Evolutionary conservation across 2,329 filamentous ascomycete genomes (phyloP).

Genomic region (Pleomassaria siparia): DNA sequence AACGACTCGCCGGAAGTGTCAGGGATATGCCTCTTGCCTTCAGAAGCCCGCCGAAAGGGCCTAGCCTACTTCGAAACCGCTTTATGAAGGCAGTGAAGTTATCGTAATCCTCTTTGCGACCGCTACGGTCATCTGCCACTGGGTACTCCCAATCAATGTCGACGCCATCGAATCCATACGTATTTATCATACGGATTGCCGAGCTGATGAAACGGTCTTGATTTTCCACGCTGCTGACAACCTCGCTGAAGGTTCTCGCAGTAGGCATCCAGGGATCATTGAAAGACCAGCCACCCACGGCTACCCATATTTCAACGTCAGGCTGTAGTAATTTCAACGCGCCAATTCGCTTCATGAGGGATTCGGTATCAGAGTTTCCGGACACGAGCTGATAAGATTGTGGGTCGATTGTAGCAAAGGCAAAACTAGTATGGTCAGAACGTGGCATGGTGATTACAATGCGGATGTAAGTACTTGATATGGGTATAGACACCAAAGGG

Average conservation of each 20-base stretch:
- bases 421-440: conserved; percentile 6
- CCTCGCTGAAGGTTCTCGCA: not conserved
- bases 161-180: conserved; percentile 47
- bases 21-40: conserved; percentile 12
- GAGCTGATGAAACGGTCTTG: conserved; percentile 36
- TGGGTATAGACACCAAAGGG: not conserved
- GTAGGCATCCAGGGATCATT: conserved; percentile 1
- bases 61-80: not conserved
- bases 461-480: conserved; percentile 1
- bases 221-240: not conserved
- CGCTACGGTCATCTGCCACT: conserved; percentile 36
- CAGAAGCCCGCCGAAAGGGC: conserved; percentile 6
- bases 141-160: conserved; percentile 38
- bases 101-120: conserved; percentile 32
- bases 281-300: conserved; percentile 6
- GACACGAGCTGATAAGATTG: not conserved
- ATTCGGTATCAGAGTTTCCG: not conserved
- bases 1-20: conserved; percentile 21
- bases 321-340: too few species aligned
- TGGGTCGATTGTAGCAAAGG: conserved; percentile 5
- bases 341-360: too few species aligned
- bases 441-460: not conserved
- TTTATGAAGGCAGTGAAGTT: conserved; percentile 19
- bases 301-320: not conserved
- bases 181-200: conserved; percentile 41